Conservation (phyloP, 805 yeast species). For the Candida lessepsii region DNA sequence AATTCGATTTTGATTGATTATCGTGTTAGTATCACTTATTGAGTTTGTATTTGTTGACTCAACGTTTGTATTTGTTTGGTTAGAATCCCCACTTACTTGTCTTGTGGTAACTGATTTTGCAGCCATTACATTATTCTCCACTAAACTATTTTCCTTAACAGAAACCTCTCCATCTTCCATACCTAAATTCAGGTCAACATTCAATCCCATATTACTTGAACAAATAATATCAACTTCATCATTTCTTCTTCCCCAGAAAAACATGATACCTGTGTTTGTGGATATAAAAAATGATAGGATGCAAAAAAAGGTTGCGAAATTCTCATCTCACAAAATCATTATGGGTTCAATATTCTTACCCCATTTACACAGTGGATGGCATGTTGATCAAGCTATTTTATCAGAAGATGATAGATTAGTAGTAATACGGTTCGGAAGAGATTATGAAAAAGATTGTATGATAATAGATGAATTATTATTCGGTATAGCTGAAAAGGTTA, state of each 20-base stretch:
- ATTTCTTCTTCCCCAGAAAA: slow-evolving; percentile 1
- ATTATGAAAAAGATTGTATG: slow-evolving; percentile 75
- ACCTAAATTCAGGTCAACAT: no score
- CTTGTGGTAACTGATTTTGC: no score
- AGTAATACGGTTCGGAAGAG: slow-evolving; percentile 84
- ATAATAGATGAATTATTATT: slow-evolving; percentile 84
- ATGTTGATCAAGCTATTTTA: slow-evolving; percentile 94
- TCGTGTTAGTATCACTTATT: no score
- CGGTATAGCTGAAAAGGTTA: slow-evolving; percentile 75
- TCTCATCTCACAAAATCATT: slow-evolving; percentile 3
- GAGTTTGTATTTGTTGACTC: no score
- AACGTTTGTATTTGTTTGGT: no score
- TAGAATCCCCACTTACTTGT: no score
- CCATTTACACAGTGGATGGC: slow-evolving; percentile 86
- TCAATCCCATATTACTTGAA: slow-evolving; percentile 1
- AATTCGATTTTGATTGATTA: no score
- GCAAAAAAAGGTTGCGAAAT: slow-evolving; percentile 10
- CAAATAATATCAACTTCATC: slow-evolving; percentile 5
- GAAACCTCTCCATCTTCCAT: neutral
- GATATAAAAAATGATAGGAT: no score
- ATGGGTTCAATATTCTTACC: slow-evolving; percentile 86
- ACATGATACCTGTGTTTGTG: slow-evolving; percentile 1
- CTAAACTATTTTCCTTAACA: neutral
- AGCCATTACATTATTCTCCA: no score
- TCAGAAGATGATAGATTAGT: slow-evolving; percentile 88